Evolutionary conservation across 176 grass and related monocot species (phyloP).

Genomic region (Dactylis glomerata): DNA sequence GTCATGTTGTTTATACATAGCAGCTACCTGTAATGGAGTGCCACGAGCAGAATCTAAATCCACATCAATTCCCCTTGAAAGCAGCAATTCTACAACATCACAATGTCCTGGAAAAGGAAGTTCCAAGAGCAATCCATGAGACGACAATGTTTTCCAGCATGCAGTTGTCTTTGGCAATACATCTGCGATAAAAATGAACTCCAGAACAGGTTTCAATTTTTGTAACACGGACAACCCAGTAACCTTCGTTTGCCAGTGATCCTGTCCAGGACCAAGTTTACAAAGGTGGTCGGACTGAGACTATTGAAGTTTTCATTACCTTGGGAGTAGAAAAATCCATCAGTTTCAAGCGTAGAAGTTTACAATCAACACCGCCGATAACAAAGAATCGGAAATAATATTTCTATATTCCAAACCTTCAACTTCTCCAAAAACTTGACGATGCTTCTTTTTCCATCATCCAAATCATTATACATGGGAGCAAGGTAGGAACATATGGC

Average conservation of each 20-base stretch:
- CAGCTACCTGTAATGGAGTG: neutral
- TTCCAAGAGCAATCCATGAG: neutral
- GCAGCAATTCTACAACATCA: slow-evolving; percentile 5
- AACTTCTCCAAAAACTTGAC: neutral
- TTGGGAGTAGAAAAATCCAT: neutral
- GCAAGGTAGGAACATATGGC: neutral
- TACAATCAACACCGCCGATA: neutral
- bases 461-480: too few species aligned
- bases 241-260: neutral
- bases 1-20: neutral
- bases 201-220: neutral
- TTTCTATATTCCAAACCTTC: neutral
- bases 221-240: neutral
- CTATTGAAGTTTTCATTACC: neutral
- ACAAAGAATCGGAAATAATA: neutral
- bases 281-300: neutral
- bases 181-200: neutral
- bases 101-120: neutral
- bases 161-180: neutral
- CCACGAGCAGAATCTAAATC: neutral
- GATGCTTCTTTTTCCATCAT: too few species aligned
- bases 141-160: neutral
- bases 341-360: neutral
- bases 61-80: neutral
- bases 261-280: neutral